A percentile compares a stretch with the other conserved stretches of the same genome.
These are phyloP conservation scores for Taphrina deformans DNA, from an alignment of 1,139 yeast genomes.

Conservation along the genomic window DNA sequence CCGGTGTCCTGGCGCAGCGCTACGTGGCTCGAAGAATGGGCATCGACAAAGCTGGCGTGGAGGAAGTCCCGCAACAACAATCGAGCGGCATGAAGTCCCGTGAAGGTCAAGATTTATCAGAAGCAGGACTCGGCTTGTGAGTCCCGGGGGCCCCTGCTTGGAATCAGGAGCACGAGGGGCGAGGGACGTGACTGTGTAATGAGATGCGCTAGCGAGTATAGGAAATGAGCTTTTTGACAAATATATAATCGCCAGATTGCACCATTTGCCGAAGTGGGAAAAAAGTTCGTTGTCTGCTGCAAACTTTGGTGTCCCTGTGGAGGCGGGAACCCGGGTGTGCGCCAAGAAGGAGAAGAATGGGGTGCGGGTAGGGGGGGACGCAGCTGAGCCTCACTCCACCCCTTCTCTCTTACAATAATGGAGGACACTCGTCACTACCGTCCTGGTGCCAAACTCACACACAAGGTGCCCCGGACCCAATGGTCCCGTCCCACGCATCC, in stretches of 20 bases:
- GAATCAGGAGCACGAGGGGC: not conserved
- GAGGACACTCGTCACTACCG: no score
- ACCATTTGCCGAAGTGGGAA: no score
- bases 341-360: not conserved
- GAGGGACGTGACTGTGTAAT: not conserved
- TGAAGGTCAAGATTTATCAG: slow-evolving; percentile 17
- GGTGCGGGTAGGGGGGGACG: not conserved
- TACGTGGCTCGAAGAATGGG: slow-evolving; percentile 95
- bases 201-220: slow-evolving; percentile 1
- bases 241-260: no score
- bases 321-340: no score
- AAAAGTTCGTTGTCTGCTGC: no score
- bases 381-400: not conserved
- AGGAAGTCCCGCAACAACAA: not conserved
- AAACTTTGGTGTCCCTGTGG: no score
- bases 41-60: slow-evolving; percentile 14
- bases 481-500: slow-evolving; percentile 9
- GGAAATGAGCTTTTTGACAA: no score
- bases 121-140: slow-evolving; percentile 16
- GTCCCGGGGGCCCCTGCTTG: not conserved
- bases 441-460: no score
- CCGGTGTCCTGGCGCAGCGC: slow-evolving; percentile 85
- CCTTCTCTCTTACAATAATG: no score
- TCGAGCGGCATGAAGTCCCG: slow-evolving; percentile 12
- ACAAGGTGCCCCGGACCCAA: no score